A percentile compares a stretch with the other conserved stretches of the same genome.
Conservation (phyloP, 495 filamentous ascomycete genomes). For the Haplographium delicatum region DNA sequence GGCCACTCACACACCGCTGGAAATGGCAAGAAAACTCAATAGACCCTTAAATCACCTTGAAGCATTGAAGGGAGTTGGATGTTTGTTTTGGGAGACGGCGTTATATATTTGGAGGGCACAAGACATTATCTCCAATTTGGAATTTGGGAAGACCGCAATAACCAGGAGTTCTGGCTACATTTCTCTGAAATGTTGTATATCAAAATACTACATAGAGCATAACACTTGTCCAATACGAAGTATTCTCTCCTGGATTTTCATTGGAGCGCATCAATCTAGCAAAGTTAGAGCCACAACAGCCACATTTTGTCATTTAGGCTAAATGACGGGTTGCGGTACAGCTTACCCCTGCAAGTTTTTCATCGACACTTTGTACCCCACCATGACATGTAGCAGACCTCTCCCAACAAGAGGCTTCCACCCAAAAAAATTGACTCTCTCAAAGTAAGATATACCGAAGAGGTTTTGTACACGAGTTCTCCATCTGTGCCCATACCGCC, state of each 20-base stretch:
- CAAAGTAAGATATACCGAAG: too few relatives aligned
- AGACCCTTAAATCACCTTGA: conserved; percentile 1
- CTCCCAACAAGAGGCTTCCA: too few relatives aligned
- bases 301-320: conserved; percentile 11
- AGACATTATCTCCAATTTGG: not conserved
- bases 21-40: conserved; percentile 23
- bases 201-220: conserved; percentile 4
- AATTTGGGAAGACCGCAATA: conserved; percentile 2
- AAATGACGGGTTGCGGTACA: not conserved
- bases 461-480: not conserved
- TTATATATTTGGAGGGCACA: too few relatives aligned
- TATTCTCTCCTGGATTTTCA: conserved; percentile 1
- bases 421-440: too few relatives aligned
- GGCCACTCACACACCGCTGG: conserved; percentile 5
- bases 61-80: not conserved
- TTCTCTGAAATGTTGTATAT: conserved; percentile 13
- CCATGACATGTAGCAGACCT: not conserved
- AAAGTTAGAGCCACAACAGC: conserved; percentile 10
- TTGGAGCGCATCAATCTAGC: conserved; percentile 15
- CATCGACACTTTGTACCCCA: conserved; percentile 1
- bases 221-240: not conserved
- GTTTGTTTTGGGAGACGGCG: conserved; percentile 4
- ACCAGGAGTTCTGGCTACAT: conserved; percentile 16
- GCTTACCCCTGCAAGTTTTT: not conserved
- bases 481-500: conserved; percentile 4